Percentiles rank a stretch among this genome's conserved stretches.
Evolutionary conservation across 306 rosid species (phyloP).

Genomic region (Calophaca sinica): DNA sequence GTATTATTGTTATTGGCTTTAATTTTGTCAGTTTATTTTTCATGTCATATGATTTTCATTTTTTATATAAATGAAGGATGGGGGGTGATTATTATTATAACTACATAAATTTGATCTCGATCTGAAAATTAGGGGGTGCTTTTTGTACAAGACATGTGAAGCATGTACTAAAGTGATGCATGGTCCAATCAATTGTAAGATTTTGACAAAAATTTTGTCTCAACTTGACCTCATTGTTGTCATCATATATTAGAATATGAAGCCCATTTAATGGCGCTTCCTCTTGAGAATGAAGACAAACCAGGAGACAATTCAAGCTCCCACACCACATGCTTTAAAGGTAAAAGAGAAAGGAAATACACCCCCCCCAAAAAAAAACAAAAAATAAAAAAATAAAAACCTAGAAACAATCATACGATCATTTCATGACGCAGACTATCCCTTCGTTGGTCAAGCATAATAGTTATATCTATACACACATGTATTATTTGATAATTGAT

Average conservation of each 20-base stretch:
- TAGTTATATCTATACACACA: neutral
- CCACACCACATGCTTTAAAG: neutral
- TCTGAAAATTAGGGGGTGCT: neutral
- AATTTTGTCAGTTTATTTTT: neutral
- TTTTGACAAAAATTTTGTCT: conserved; percentile 34
- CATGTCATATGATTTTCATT: neutral
- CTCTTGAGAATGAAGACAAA: neutral
- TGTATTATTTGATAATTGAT: neutral
- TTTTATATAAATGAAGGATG: neutral
- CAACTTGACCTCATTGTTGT: conserved; percentile 27
- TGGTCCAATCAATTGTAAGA: conserved; percentile 5
- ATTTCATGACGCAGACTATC: neutral
- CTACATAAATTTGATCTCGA: conserved; percentile 6
- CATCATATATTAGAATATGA: neutral
- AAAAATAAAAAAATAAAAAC: neutral
- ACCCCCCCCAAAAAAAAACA: neutral
- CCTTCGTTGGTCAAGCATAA: conserved; percentile 1
- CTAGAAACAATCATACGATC: neutral
- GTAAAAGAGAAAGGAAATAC: neutral
- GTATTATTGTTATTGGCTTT: neutral
- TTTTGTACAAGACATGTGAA: conserved; percentile 20
- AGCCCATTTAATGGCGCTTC: neutral
- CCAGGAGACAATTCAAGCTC: neutral
- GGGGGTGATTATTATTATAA: neutral
- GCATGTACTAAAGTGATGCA: conserved; percentile 20